Conservation (phyloP, 2,329 filamentous ascomycete species). For the Trichophyton schoenleinii region DNA sequence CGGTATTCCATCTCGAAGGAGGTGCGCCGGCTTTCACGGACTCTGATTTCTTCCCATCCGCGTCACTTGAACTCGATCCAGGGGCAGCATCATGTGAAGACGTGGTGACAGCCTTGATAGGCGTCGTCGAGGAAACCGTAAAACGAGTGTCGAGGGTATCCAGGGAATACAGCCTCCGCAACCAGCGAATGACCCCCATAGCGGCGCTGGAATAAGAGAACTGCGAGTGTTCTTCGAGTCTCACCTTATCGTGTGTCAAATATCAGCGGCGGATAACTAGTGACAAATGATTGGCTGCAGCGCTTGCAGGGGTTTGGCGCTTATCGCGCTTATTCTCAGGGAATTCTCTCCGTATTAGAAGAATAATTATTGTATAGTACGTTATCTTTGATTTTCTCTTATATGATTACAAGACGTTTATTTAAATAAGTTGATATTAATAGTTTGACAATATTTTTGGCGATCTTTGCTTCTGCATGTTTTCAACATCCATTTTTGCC, state of each 20-base stretch:
- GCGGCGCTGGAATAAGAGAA: neutral
- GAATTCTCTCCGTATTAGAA: no score
- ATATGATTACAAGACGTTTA: no score
- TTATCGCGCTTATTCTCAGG: no score
- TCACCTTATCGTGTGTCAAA: neutral
- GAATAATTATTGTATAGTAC: no score
- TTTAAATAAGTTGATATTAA: no score
- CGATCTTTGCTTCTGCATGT: slow-evolving; percentile 3
- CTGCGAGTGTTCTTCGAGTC: neutral
- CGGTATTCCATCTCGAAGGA: slow-evolving; percentile 69
- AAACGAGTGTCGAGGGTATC: slow-evolving; percentile 62
- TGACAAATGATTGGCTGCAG: no score
- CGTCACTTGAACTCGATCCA: slow-evolving; percentile 21
- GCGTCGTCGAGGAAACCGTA: slow-evolving; percentile 55
- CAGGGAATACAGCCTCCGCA: slow-evolving; percentile 48
- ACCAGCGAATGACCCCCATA: slow-evolving; percentile 36
- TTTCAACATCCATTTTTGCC: neutral
- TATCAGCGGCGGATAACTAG: no score
- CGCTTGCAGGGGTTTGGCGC: no score
- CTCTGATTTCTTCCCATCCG: slow-evolving; percentile 1
- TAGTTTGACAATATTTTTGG: no score
- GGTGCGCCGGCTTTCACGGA: slow-evolving; percentile 36
- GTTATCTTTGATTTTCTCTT: no score
- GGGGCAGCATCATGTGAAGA: slow-evolving; percentile 10
- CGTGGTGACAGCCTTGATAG: slow-evolving; percentile 47